Evolutionary conservation across 441 rosid species (phyloP).

Genomic region (Codiaeum variegatum): DNA sequence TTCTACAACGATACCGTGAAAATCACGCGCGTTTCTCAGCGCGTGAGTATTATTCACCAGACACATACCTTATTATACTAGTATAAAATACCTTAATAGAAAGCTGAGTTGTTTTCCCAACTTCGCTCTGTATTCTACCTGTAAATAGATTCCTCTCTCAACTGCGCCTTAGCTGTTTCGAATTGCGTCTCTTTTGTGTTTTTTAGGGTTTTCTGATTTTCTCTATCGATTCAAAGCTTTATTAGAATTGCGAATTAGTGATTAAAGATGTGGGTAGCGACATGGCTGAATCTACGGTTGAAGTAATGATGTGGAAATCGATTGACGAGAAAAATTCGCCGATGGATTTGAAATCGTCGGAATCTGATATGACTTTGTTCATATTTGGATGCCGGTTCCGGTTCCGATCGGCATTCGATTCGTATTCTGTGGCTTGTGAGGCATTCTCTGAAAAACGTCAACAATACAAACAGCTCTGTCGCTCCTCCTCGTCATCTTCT

Average conservation of each 20-base stretch:
- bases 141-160: not conserved
- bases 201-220: conserved; percentile 1
- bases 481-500: not conserved
- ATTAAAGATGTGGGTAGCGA: conserved; percentile 30
- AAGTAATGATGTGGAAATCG: conserved; percentile 26
- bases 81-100: too few relatives aligned
- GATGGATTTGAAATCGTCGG: conserved; percentile 24
- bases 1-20: too few relatives aligned
- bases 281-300: conserved; percentile 22
- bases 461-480: conserved; percentile 18
- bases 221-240: too few relatives aligned
- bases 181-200: too few relatives aligned
- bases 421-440: conserved; percentile 60
- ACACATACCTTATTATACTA: not conserved
- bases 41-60: not conserved
- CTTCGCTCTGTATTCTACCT: not conserved
- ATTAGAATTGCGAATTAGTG: not conserved
- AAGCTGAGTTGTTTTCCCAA: conserved; percentile 3
- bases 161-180: not conserved
- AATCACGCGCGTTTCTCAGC: not conserved
- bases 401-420: conserved; percentile 58
- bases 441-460: conserved; percentile 54
- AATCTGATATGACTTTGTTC: conserved; percentile 25
- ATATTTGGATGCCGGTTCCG: conserved; percentile 43
- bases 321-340: conserved; percentile 14